Evolutionary conservation across 108 stramenopile species (phyloP).

Genomic region (Chaetoceros muelleri): DNA sequence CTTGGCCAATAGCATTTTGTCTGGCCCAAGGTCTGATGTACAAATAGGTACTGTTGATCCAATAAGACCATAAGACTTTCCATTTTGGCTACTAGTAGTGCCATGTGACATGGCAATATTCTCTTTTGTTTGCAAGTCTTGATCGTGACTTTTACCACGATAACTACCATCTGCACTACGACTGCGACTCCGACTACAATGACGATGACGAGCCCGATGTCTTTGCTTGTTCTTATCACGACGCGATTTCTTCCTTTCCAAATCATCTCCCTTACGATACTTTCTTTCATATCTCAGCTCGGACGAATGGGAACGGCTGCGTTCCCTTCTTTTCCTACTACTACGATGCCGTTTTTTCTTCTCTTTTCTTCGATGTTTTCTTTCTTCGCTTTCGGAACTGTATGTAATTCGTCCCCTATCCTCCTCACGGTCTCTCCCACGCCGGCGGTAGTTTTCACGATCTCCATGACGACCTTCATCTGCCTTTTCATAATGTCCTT

Average conservation of each 20-base stretch:
- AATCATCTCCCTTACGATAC: conserved; percentile 1
- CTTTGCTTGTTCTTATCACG: background rate
- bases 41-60: background rate
- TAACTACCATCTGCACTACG: conserved; percentile 1
- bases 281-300: conserved; percentile 3
- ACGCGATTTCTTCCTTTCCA: background rate
- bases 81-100: background rate
- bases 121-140: background rate
- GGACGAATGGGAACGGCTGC: background rate
- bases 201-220: conserved; percentile 3
- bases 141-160: background rate
- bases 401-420: background rate
- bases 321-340: conserved; percentile 2
- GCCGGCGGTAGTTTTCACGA: background rate
- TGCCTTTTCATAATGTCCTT: background rate
- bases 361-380: conserved; percentile 11
- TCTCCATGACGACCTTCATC: conserved; percentile 8
- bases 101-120: background rate
- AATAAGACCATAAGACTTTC: background rate
- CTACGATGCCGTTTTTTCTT: conserved; percentile 10
- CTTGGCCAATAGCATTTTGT: conserved; percentile 31
- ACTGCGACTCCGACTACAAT: conserved; percentile 8
- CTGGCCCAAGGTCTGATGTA: conserved; percentile 41
- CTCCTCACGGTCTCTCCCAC: background rate
- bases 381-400: background rate